phyloP scores from a whole-genome alignment of 371 early-diverging fungal genomes.

The Mortierella sp. region DNA sequence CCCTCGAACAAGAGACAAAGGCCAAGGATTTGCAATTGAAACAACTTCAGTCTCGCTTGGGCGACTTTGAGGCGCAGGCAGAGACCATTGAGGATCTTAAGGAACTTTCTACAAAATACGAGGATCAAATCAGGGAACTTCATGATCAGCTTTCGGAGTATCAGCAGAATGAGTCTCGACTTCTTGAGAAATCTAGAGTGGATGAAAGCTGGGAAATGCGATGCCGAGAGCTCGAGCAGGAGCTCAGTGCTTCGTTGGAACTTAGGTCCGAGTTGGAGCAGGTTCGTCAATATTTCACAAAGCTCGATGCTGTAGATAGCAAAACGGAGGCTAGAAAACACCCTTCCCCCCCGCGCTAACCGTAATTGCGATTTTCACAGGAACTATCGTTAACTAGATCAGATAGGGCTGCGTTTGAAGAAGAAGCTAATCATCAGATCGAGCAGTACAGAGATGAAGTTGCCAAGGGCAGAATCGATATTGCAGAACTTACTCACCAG shows the following conservation, averaged over 20 bases:
- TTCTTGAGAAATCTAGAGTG: conserved; percentile 30
- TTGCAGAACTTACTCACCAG: conserved; percentile 24
- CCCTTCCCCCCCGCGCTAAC: not conserved
- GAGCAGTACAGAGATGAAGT: conserved; percentile 45
- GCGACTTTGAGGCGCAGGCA: conserved; percentile 25
- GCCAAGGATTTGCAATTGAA: conserved; percentile 26
- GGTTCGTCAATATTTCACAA: conserved; percentile 3
- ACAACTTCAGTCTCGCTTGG: conserved; percentile 24
- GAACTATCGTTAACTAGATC: conserved; percentile 22
- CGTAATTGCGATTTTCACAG: conserved; percentile 9
- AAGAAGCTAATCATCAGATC: conserved; percentile 31
- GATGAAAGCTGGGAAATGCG: conserved; percentile 46
- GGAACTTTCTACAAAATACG: conserved; percentile 24
- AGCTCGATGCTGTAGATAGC: not conserved
- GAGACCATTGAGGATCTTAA: conserved; percentile 23
- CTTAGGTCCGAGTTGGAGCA: conserved; percentile 30
- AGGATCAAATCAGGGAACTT: conserved; percentile 33
- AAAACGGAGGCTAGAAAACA: not conserved
- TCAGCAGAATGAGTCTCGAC: conserved; percentile 36
- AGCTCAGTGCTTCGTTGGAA: conserved; percentile 30
- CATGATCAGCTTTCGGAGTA: conserved; percentile 24
- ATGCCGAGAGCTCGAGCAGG: conserved; percentile 37
- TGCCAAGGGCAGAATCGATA: conserved; percentile 32
- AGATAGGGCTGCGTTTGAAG: conserved; percentile 25
- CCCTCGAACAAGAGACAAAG: conserved; percentile 14